Conservation (phyloP, 176 grass and related monocot genomes). For the Echinochloa phyllopogon region DNA sequence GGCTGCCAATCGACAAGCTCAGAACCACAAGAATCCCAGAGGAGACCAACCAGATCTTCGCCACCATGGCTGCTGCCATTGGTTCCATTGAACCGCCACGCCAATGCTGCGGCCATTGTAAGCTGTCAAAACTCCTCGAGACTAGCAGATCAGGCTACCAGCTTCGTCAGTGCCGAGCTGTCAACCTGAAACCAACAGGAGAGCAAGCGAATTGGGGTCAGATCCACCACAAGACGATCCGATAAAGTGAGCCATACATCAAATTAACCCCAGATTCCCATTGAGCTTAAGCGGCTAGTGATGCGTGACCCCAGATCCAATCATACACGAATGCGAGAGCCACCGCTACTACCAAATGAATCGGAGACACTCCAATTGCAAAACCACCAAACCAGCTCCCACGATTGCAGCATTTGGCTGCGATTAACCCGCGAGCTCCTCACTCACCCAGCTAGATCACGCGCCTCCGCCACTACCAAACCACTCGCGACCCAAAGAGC, state of each 20-base stretch:
- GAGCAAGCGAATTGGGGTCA: conserved; percentile 22
- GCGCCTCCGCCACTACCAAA: neutral
- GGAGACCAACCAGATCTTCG: conserved; percentile 82
- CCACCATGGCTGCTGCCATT: conserved; percentile 69
- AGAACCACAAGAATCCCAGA: conserved; percentile 22
- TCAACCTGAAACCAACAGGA: conserved; percentile 58
- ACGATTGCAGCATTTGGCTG: conserved; percentile 4
- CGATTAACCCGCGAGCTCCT: conserved; percentile 4
- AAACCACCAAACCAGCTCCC: neutral
- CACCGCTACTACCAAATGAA: neutral
- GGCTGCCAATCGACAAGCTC: conserved; percentile 15
- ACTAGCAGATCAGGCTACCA: conserved; percentile 40
- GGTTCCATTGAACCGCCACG: conserved; percentile 83
- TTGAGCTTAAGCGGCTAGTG: neutral
- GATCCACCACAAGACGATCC: conserved; percentile 32
- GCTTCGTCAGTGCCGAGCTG: conserved; percentile 33
- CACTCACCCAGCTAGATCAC: conserved; percentile 13
- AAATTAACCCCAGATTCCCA: neutral
- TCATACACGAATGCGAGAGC: neutral
- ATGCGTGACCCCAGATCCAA: conserved; percentile 36
- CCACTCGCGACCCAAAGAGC: neutral
- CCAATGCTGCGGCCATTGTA: conserved; percentile 75
- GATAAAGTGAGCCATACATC: neutral
- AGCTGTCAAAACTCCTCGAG: conserved; percentile 22
- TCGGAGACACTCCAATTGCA: conserved; percentile 4